These are phyloP conservation scores for Xylaria cubensis DNA, from an alignment of 495 filamentous ascomycete genomes.

Conservation along the genomic window DNA sequence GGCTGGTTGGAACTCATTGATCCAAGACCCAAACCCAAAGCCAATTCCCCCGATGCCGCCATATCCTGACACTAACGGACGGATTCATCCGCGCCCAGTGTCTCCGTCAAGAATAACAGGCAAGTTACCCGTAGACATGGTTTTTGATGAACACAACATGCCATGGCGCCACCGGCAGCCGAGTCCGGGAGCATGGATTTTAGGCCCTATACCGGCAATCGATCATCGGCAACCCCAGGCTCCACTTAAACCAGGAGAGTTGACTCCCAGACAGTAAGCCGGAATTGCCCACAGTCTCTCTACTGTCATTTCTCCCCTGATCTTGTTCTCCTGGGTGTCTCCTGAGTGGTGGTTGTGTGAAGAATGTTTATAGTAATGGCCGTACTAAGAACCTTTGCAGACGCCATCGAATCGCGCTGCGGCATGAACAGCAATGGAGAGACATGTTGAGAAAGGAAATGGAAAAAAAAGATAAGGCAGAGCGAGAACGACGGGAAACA, in stretches of 20 bases:
- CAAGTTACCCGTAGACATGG: too few relatives aligned
- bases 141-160: neutral
- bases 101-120: too few relatives aligned
- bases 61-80: neutral
- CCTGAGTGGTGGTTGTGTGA: neutral
- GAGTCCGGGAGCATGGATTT: neutral
- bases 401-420: neutral
- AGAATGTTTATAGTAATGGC: neutral
- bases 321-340: neutral
- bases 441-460: neutral
- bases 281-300: neutral
- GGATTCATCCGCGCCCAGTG: too few relatives aligned
- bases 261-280: neutral
- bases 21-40: neutral
- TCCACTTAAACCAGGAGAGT: neutral
- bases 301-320: neutral
- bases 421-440: neutral
- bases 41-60: neutral
- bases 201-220: neutral
- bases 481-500: too few relatives aligned
- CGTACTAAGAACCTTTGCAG: neutral
- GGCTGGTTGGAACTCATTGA: neutral
- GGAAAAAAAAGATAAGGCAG: neutral
- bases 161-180: neutral
- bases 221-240: neutral